Evolutionary conservation across 1,284 basidiomycete genomes (phyloP), one percentile per base, ranked within the genome.

Genomic region (Rhodotorula sp.): DNA sequence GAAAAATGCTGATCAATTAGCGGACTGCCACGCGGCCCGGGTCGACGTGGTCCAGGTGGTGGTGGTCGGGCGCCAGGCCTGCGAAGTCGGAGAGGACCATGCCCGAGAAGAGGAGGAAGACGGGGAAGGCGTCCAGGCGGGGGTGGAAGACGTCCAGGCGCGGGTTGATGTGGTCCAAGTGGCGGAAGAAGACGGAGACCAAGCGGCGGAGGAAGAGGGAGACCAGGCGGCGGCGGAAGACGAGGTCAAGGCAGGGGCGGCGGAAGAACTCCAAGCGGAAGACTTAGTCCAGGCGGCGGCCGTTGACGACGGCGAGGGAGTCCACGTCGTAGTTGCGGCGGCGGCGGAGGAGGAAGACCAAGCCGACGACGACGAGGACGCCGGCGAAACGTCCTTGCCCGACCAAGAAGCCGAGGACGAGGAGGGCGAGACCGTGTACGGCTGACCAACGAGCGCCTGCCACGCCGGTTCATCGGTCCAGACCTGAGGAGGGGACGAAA

Each of bases 391-490:
- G 10, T 5, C 52, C 52, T n/a, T 26, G 12, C 20, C 57, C 34
- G 8, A 14, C 54, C 54, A 56, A 16, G 23, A 18, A 12, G 54
- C 8, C 34, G 62, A 6, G 8, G 31, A 43, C n/a, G 62, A 39
- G 7, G 59, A 34, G 26, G 21, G 34, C 23, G 64, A 26, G 15
- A 58, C 46, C 34, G 18, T 62, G 8, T 58, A 65, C 20, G 61
- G 26, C 10, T 68, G 72, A 8, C 77, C 74, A 5, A 70, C 71
- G 14, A 79, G 61, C 18, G 72, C 77, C 5, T 58, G 34, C 78
- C 78, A 79, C 4, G 75, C 62, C 4, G 69, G 64, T 58, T 79
- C 77, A 58, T 73, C 62, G 21, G 78, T 79, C 78, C 78, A 79
- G 68, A 72, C 64, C 72, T 20, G 49, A 48, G 39, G 15, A 10